Percentiles rank a stretch among this genome's conserved stretches.
phyloP scores from a whole-genome alignment of 176 grass and related monocot genomes.

The Triticum dicoccoides region DNA sequence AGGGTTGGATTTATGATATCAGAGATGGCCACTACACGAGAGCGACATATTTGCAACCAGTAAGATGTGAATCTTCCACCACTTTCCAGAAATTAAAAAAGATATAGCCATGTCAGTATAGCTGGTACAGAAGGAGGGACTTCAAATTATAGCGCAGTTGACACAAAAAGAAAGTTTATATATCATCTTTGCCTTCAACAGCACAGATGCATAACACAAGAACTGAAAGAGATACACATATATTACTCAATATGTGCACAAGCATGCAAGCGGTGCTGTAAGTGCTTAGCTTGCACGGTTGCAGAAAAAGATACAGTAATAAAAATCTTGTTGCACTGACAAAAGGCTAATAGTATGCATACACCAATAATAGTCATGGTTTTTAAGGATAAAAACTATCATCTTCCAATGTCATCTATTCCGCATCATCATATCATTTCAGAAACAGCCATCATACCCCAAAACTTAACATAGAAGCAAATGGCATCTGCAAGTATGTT shows the following conservation, averaged over 20 bases:
- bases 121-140: not conserved
- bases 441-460: not conserved
- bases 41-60: not conserved
- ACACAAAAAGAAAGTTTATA: not conserved
- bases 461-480: constrained; percentile 9
- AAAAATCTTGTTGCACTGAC: not conserved
- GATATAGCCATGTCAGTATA: not conserved
- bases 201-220: constrained; percentile 25
- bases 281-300: constrained; percentile 3
- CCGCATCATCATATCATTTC: constrained; percentile 10
- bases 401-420: constrained; percentile 1
- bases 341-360: not conserved
- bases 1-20: not conserved
- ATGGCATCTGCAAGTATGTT: not conserved
- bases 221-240: not conserved
- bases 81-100: constrained; percentile 11
- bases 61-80: not conserved
- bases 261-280: constrained; percentile 3
- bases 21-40: not conserved
- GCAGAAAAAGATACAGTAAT: not conserved
- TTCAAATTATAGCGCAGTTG: constrained; percentile 6
- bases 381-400: not conserved
- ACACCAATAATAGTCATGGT: not conserved
- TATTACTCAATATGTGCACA: constrained; percentile 18
- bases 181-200: not conserved